Base-by-base conservation (phyloP, 208 protist genomes). In the Zelonia costaricensis region DNA sequence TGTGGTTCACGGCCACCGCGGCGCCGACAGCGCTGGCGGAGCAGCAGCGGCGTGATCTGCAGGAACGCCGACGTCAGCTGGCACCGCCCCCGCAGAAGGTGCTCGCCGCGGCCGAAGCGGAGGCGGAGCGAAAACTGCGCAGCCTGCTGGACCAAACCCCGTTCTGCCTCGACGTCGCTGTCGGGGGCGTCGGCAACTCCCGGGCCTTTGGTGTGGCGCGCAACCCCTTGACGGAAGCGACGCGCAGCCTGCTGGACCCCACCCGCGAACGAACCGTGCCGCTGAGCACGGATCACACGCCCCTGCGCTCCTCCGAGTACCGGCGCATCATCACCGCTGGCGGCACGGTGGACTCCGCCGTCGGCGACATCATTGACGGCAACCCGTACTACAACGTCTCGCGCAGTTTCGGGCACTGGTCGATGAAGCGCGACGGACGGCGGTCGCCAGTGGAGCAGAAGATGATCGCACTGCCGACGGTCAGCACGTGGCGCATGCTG, bases 351-450 rank as follows among this genome's bases (percentile, higher is more conserved):
- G 63, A 82, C 39, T 70, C 69, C 39, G 62, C 70, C 3, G 68
- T 57, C 0, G 80, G 82, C 23, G 62, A 83, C 46, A 49, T 84
- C 28, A 89, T 92, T 31, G 85, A 92, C 57, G 78, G 67, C 28
- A 88, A 91, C 51, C 81, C 88, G 4, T 91, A 83, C 60, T 82
- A 74, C 39, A 92, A 84, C 40, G 77, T 94, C 20, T 82, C 85
- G 1, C 69, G 88, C 38, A 89, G 83, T 56, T 91, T 94, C 46
- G 88, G 88, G 0, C 84, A 92, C 69, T 85, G 76, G 63, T 83
- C 79, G 1, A 94, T 94, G 88, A 94, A 94, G 57, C 66, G 39
- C 59, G 74, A 92, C 57, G 47, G 45, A 15, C 42, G 39, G 3
- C 73, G 61, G 23, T 81, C 88, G 20, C 84, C 81, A 2, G 73